A percentile compares a stretch with the other conserved stretches of the same genome.
Conservation (phyloP, 371 early-diverging fungal genomes). For the Rhizopus stolonifer region DNA sequence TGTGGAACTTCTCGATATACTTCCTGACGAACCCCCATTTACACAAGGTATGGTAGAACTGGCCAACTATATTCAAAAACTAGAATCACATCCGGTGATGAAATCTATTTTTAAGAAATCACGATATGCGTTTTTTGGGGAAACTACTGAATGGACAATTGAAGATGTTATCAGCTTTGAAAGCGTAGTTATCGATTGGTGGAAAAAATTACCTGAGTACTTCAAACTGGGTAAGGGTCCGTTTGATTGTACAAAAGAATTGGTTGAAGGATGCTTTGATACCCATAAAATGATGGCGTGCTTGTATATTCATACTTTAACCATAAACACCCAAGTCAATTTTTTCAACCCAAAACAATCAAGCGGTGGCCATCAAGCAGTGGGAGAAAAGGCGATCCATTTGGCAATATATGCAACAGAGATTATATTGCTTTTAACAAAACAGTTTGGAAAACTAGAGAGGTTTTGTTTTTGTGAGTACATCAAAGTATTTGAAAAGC, state of each 20-base stretch:
- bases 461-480: conserved; percentile 20
- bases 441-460: conserved; percentile 1
- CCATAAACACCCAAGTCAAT: conserved; percentile 10
- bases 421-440: neutral
- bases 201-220: conserved; percentile 16
- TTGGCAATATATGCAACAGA: conserved; percentile 10
- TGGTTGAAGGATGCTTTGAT: conserved; percentile 6
- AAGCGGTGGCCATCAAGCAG: neutral
- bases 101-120: conserved; percentile 1
- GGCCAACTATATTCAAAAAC: conserved; percentile 1
- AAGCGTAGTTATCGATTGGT: conserved; percentile 12
- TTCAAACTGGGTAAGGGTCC: conserved; percentile 12
- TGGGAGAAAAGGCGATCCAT: conserved; percentile 12
- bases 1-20: conserved; percentile 1
- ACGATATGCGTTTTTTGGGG: conserved; percentile 5
- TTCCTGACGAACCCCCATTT: conserved; percentile 15
- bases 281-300: conserved; percentile 7
- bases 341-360: conserved; percentile 4
- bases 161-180: conserved; percentile 16
- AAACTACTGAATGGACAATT: conserved; percentile 6
- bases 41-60: neutral
- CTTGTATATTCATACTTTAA: conserved; percentile 4
- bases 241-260: conserved; percentile 9
- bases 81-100: conserved; percentile 1
- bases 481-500: too few relatives aligned